Percentiles rank a stretch among this genome's conserved stretches.
Evolutionary conservation across 768 basidiomycete species (phyloP).

Genomic region (Mycena floridula): DNA sequence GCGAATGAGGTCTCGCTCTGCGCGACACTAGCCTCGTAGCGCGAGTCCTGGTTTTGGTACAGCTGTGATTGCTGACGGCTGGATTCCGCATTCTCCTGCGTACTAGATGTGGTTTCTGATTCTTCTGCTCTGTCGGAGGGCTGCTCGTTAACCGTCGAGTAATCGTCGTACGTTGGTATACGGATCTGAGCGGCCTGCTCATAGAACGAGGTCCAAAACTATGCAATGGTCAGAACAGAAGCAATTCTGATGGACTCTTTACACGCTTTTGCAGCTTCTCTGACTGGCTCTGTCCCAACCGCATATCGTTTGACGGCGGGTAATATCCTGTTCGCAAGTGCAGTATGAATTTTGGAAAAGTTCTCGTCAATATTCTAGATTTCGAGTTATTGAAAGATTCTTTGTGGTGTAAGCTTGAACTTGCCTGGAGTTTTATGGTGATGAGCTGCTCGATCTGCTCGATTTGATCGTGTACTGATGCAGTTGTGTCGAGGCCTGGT

Average conservation of each 20-base stretch:
- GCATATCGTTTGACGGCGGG: slow-evolving; percentile 90
- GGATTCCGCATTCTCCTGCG: slow-evolving; percentile 15
- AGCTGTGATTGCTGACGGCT: too few relatives aligned
- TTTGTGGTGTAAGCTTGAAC: slow-evolving; percentile 2
- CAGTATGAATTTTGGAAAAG: slow-evolving; percentile 83
- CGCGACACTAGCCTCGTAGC: slow-evolving; percentile 22
- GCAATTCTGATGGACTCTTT: neutral
- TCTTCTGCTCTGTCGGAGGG: slow-evolving; percentile 32
- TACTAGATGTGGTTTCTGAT: slow-evolving; percentile 17
- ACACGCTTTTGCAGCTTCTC: slow-evolving; percentile 84
- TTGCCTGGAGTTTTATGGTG: slow-evolving; percentile 83
- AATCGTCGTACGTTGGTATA: slow-evolving; percentile 69
- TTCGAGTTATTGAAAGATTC: slow-evolving; percentile 7
- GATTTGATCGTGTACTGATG: slow-evolving; percentile 73
- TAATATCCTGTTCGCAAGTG: slow-evolving; percentile 73
- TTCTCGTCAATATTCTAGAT: slow-evolving; percentile 85
- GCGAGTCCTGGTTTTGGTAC: too few relatives aligned
- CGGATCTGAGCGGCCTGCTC: slow-evolving; percentile 88
- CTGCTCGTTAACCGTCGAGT: slow-evolving; percentile 49
- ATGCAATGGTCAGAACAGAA: neutral
- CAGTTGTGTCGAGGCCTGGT: slow-evolving; percentile 66
- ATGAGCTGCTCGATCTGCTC: slow-evolving; percentile 96
- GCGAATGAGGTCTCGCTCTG: slow-evolving; percentile 69
- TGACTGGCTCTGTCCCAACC: slow-evolving; percentile 78
- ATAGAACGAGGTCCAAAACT: slow-evolving; percentile 98